These are phyloP conservation scores for Isoetes taiwanensis DNA, from an alignment of 75 land plant species.

Conservation along the genomic window DNA sequence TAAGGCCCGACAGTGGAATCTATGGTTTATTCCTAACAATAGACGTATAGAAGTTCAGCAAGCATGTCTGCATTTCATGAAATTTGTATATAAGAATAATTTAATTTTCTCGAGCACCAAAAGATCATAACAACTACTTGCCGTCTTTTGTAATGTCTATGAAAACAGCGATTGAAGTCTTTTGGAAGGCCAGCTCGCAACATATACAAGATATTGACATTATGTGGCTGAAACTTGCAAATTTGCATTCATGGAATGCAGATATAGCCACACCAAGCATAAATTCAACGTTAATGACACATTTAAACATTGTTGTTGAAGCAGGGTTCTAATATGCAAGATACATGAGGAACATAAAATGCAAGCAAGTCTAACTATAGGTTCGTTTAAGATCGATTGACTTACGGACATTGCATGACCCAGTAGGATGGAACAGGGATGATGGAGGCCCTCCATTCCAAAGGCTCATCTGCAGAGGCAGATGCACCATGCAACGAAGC, in stretches of 20 bases:
- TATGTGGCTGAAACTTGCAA: neutral
- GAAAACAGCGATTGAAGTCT: too few species aligned
- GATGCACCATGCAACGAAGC: neutral
- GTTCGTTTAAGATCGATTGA: neutral
- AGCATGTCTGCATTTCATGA: too few species aligned
- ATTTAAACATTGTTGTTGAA: neutral
- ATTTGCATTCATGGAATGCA: neutral
- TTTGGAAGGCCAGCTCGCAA: too few species aligned
- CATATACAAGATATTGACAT: too few species aligned
- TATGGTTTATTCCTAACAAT: too few species aligned
- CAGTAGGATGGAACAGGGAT: slow-evolving; percentile 10
- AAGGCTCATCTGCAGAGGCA: slow-evolving; percentile 15
- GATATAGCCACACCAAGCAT: neutral
- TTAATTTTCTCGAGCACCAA: slow-evolving; percentile 5
- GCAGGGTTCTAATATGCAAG: neutral
- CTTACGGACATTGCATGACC: slow-evolving; percentile 13
- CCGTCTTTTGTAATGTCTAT: slow-evolving; percentile 2
- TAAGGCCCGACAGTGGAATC: too few species aligned
- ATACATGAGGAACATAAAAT: too few species aligned
- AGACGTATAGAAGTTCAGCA: too few species aligned
- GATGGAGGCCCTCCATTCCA: slow-evolving; percentile 8
- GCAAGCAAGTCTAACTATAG: neutral
- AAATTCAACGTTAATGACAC: neutral
- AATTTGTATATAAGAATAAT: too few species aligned
- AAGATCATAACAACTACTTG: neutral